These are phyloP conservation scores for Parsonsia alboflavescens DNA, from an alignment of 257 asterid species.

Conservation along the genomic window DNA sequence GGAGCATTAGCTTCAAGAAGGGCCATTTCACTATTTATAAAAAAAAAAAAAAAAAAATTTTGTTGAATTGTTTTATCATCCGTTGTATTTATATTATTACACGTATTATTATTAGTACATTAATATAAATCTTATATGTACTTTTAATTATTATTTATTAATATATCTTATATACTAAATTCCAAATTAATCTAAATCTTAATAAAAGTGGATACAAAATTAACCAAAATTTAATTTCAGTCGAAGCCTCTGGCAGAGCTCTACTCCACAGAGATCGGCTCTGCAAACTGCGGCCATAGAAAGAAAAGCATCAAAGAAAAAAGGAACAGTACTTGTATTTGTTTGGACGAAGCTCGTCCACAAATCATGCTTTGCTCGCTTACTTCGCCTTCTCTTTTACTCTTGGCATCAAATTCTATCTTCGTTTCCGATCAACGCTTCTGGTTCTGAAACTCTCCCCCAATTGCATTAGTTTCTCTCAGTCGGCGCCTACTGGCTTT, in stretches of 20 bases:
- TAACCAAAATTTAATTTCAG: neutral
- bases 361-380: neutral
- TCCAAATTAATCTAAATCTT: no score
- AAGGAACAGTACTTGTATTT: neutral
- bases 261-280: neutral
- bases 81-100: no score
- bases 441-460: neutral
- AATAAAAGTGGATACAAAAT: no score
- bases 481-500: neutral
- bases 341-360: neutral
- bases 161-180: no score
- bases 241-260: neutral
- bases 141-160: no score
- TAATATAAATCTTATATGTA: no score
- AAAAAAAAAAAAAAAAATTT: no score
- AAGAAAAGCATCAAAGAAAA: neutral
- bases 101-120: no score
- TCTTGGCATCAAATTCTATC: slow-evolving; percentile 37
- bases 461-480: neutral
- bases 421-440: neutral
- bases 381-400: slow-evolving; percentile 21
- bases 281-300: neutral
- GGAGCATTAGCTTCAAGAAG: no score
- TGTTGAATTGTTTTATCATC: no score
- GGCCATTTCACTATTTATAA: no score